Evolutionary conservation across 495 filamentous ascomycete genomes (phyloP).

Genomic region (Neurospora sp.): DNA sequence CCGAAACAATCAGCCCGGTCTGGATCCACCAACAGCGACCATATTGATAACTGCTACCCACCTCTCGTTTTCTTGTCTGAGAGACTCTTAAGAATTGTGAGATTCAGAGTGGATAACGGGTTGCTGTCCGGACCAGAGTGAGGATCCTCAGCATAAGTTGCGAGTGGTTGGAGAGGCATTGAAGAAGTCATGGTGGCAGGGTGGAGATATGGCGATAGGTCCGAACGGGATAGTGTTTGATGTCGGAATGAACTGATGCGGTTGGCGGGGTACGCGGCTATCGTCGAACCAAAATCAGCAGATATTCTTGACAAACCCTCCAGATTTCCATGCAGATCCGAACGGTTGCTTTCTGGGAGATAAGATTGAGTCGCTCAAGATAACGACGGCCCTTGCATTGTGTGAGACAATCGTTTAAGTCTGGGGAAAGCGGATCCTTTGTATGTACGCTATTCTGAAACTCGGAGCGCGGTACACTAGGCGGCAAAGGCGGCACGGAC

Average conservation of each 20-base stretch:
- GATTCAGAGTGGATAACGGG: conserved; percentile 41
- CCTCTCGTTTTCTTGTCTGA: conserved; percentile 53
- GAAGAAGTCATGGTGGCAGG: conserved; percentile 32
- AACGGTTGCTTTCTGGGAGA: background rate
- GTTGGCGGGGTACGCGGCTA: conserved; percentile 26
- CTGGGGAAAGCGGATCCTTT: background rate
- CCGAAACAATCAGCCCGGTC: conserved; percentile 1
- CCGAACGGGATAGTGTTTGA: background rate
- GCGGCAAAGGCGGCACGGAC: background rate
- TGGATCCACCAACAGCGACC: background rate
- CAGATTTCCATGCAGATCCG: background rate
- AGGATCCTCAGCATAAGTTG: conserved; percentile 20
- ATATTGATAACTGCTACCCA: conserved; percentile 27
- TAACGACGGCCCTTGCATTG: background rate
- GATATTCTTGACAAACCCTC: conserved; percentile 3
- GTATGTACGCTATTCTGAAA: background rate
- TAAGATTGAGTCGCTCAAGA: background rate
- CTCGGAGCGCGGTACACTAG: background rate
- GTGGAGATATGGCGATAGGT: conserved; percentile 3
- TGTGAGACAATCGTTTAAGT: background rate
- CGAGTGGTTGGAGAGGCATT: conserved; percentile 24
- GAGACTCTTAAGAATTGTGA: conserved; percentile 48
- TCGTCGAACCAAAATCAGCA: conserved; percentile 21
- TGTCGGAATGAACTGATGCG: background rate
- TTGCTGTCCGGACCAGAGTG: conserved; percentile 31